A percentile compares a stretch with the other conserved stretches of the same genome.
These are phyloP conservation scores for Phytophthora megakarya DNA, from an alignment of 352 stramenopile genomes.

Conservation along the genomic window DNA sequence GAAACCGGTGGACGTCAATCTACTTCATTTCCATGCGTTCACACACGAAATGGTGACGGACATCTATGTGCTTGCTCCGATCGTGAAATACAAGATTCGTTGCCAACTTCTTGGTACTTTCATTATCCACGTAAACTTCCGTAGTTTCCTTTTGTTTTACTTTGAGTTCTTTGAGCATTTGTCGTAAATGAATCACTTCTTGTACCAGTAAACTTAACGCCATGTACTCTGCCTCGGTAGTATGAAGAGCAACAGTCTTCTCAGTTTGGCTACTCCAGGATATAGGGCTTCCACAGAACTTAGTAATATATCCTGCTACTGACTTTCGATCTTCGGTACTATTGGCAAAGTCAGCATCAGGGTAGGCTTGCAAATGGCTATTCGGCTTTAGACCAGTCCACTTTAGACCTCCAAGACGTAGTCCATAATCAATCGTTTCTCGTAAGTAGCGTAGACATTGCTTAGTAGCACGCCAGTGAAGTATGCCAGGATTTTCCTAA, in stretches of 20 bases:
- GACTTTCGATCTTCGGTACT: slow-evolving; percentile 22
- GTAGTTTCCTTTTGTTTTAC: slow-evolving; percentile 10
- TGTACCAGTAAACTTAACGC: slow-evolving; percentile 20
- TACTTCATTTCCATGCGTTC: slow-evolving; percentile 16
- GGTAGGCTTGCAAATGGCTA: slow-evolving; percentile 4
- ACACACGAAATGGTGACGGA: slow-evolving; percentile 21
- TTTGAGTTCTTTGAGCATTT: slow-evolving; percentile 26
- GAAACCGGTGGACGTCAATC: slow-evolving; percentile 16
- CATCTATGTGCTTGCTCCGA: slow-evolving; percentile 29
- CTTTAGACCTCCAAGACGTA: not conserved
- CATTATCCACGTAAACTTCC: slow-evolving; percentile 19
- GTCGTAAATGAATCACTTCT: slow-evolving; percentile 23
- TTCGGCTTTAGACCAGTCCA: not conserved
- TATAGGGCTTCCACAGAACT: slow-evolving; percentile 18
- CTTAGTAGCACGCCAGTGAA: slow-evolving; percentile 18
- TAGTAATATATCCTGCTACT: slow-evolving; percentile 25
- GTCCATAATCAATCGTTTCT: slow-evolving; percentile 4
- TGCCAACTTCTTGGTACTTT: slow-evolving; percentile 19
- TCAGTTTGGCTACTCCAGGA: slow-evolving; percentile 28
- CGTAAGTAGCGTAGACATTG: slow-evolving; percentile 9
- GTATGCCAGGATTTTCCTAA: slow-evolving; percentile 8
- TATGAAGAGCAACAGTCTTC: slow-evolving; percentile 16
- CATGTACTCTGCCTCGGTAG: slow-evolving; percentile 17
- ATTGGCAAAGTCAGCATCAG: slow-evolving; percentile 26
- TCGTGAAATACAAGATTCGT: slow-evolving; percentile 26